Percentiles rank a stretch among this genome's conserved stretches.
Evolutionary conservation across 2,329 filamentous ascomycete genomes (phyloP).

Genomic region (Ophiostoma montium): DNA sequence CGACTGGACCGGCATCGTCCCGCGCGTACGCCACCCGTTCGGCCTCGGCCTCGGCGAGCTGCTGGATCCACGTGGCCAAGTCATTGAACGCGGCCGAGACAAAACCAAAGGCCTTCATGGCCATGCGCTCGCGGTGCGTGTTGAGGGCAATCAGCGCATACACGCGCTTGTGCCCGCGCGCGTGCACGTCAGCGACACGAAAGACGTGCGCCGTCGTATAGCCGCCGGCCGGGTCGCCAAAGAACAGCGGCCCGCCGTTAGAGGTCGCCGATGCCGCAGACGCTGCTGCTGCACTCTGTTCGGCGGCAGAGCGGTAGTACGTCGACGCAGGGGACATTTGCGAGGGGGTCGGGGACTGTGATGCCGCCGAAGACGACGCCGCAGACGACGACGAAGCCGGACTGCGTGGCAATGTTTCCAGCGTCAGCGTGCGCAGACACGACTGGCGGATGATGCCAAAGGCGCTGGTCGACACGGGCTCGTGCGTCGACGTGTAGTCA

Average conservation of each 20-base stretch:
- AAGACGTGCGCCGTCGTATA: conserved; percentile 61
- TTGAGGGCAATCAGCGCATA: conserved; percentile 54
- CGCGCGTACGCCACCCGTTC: conserved; percentile 25
- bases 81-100: conserved; percentile 49
- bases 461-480: conserved; percentile 44
- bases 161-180: conserved; percentile 52
- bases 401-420: conserved; percentile 48
- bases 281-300: conserved; percentile 30
- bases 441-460: conserved; percentile 54
- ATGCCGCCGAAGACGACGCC: conserved; percentile 25
- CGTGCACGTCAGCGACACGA: conserved; percentile 52
- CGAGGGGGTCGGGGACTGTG: conserved; percentile 15
- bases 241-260: conserved; percentile 53
- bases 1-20: conserved; percentile 21
- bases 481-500: conserved; percentile 55
- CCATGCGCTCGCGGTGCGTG: conserved; percentile 49
- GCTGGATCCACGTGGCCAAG: conserved; percentile 50
- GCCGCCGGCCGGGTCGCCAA: conserved; percentile 49
- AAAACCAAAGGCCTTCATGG: conserved; percentile 52
- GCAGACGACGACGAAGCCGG: conserved; percentile 27
- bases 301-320: conserved; percentile 17
- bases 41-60: conserved; percentile 47
- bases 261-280: conserved; percentile 32
- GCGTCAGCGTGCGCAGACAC: conserved; percentile 51
- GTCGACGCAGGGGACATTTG: conserved; percentile 10